These are phyloP conservation scores for Monotropa hypopitys DNA, from an alignment of 179 eudicot genomes.

Conservation along the genomic window DNA sequence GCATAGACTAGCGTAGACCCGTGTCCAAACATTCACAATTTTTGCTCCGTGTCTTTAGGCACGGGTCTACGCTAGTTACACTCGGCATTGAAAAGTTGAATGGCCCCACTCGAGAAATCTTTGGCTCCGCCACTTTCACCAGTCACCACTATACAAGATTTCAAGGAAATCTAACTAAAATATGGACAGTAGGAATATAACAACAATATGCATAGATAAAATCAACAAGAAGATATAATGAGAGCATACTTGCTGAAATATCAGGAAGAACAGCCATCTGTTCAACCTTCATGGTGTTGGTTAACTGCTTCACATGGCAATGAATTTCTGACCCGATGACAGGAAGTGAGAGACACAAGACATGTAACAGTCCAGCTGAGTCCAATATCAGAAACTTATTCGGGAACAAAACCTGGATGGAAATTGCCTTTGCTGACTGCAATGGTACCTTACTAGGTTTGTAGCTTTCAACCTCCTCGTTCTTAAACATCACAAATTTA, in stretches of 20 bases:
- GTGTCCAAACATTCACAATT: too few relatives aligned
- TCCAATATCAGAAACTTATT: conserved; percentile 54
- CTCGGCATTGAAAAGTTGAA: too few relatives aligned
- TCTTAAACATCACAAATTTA: conserved; percentile 44
- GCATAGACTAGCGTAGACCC: too few relatives aligned
- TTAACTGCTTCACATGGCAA: conserved; percentile 30
- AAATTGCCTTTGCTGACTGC: conserved; percentile 37
- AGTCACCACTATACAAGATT: too few relatives aligned
- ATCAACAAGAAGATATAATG: not conserved
- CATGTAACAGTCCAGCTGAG: conserved; percentile 46
- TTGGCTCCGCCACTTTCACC: too few relatives aligned
- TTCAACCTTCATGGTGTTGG: conserved; percentile 41
- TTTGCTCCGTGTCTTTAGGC: too few relatives aligned
- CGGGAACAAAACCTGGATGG: conserved; percentile 48
- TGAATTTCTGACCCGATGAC: conserved; percentile 21
- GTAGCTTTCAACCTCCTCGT: conserved; percentile 23
- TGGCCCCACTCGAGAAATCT: too few relatives aligned
- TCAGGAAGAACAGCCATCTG: conserved; percentile 53
- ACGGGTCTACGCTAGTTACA: too few relatives aligned
- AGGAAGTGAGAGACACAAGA: conserved; percentile 31
- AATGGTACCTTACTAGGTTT: conserved; percentile 13
- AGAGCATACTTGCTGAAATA: conserved; percentile 34
- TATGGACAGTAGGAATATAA: not conserved
- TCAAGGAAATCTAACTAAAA: too few relatives aligned
- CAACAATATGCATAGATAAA: not conserved